Evolutionary conservation across 345 rosid species (phyloP), one percentile per base, ranked within the genome.

Genomic region (Acer yangbiense): DNA sequence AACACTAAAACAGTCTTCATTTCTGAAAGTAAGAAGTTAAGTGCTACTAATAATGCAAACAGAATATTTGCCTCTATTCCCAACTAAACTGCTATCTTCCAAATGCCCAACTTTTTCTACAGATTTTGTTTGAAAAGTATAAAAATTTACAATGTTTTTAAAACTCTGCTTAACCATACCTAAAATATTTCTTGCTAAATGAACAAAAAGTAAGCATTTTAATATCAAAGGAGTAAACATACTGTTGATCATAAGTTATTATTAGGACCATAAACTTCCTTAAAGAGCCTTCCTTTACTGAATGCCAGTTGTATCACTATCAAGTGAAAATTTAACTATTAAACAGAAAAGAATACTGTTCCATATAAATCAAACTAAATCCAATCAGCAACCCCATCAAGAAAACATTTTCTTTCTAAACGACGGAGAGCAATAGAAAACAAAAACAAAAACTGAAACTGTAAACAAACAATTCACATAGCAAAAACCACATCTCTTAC

Each of bases 331-430:
- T 21, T 72, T 72, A 72, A 4, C 8, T 57, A 71, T 18, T 35
- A 35, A 17, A 18, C 50, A 9, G 57, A n/a, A 57, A 39, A 66
- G 48, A 9, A 39, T 44, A 4, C 50, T 46, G 57, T 12, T 39
- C 74, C 64, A 35, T 20, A 14, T 35, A 71, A 58, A n/a, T 46
- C 69, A 74, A 64, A 64, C 32, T 60, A 43, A 46, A 11, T 63
- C 21, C 68, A 61, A 44, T 44, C 67, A 73, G 43, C 3, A 23
- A 16, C 71, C 5, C 12, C 35, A 16, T 11, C 69, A 32, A 50
- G 50, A 52, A 44, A 65, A 50, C 71, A 65, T 27, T 65, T 29
- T 64, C 58, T 35, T 13, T 25, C 4, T 1, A 46, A 29, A 46
- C 3, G 39, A 10, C 41, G 43, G 39, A 43, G 29, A 44, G 21